phyloP scores from a whole-genome alignment of 257 asterid species.

The Nemophila menziesii region DNA sequence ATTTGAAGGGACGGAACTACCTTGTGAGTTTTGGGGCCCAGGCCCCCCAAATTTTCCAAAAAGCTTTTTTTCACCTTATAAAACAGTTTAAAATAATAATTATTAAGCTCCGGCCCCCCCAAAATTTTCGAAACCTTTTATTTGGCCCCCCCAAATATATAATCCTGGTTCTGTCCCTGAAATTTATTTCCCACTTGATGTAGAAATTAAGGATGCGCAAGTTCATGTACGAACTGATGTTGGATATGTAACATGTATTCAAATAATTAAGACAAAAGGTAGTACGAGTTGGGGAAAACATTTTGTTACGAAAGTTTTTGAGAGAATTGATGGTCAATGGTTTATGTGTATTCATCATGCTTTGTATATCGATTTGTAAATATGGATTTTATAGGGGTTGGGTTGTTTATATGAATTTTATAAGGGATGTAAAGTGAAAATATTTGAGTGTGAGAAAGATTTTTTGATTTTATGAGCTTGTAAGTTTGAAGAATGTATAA shows the following conservation, averaged over 20 bases:
- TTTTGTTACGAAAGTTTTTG: slow-evolving; percentile 77
- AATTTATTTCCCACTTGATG: slow-evolving; percentile 74
- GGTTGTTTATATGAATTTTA: no score
- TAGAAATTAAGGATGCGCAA: slow-evolving; percentile 75
- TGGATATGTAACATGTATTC: slow-evolving; percentile 79
- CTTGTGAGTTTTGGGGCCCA: no score
- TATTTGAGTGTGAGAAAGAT: background rate
- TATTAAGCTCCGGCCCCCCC: no score
- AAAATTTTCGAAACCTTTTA: no score
- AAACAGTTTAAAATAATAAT: no score
- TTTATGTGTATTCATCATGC: slow-evolving; percentile 81
- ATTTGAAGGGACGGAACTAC: no score
- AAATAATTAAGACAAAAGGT: slow-evolving; percentile 84
- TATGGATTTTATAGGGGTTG: background rate
- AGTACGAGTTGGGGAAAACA: slow-evolving; percentile 84
- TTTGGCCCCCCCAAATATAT: no score
- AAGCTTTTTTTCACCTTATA: no score
- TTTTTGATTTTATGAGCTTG: background rate
- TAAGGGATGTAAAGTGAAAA: background rate
- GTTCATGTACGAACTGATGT: slow-evolving; percentile 63
- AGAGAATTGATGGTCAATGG: slow-evolving; percentile 82
- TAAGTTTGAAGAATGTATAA: no score
- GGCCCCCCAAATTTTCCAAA: no score
- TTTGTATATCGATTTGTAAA: slow-evolving; percentile 62
- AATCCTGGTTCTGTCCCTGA: no score